Conservation (phyloP, 169 alveolate genomes). For the Cyclospora cayetanensis region DNA sequence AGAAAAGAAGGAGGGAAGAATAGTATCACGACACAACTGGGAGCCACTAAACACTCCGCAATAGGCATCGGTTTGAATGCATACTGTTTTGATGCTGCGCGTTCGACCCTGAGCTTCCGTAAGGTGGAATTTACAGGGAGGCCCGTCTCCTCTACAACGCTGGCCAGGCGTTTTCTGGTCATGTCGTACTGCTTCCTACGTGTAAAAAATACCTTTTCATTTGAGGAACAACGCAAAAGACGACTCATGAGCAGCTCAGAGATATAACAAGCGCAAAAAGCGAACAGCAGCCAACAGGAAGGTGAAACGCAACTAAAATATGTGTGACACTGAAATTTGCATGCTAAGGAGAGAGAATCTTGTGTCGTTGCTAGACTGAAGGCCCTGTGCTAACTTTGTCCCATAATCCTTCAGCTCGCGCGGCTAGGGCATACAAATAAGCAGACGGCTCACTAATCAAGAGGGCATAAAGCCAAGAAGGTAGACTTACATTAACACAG, state of each 20-base stretch:
- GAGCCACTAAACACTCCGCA: background rate
- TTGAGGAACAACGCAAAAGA: conserved; percentile 12
- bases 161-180: conserved; percentile 54
- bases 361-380: background rate
- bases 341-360: background rate
- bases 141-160: conserved; percentile 57
- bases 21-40: no score
- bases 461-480: background rate
- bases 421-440: background rate
- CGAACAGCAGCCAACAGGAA: no score
- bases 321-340: background rate
- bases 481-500: conserved; percentile 54
- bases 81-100: conserved; percentile 29
- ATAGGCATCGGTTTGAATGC: background rate
- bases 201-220: conserved; percentile 57
- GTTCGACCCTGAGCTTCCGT: conserved; percentile 9
- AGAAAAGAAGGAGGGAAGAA: background rate
- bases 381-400: background rate
- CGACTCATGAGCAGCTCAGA: no score
- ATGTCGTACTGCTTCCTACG: conserved; percentile 64
- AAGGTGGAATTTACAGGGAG: background rate
- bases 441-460: background rate
- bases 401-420: background rate
- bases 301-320: background rate
- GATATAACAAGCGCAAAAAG: no score